A percentile compares a stretch with the other conserved stretches of the same genome.
phyloP scores from a whole-genome alignment of 176 grass and related monocot species.

The Carex kokanica region DNA sequence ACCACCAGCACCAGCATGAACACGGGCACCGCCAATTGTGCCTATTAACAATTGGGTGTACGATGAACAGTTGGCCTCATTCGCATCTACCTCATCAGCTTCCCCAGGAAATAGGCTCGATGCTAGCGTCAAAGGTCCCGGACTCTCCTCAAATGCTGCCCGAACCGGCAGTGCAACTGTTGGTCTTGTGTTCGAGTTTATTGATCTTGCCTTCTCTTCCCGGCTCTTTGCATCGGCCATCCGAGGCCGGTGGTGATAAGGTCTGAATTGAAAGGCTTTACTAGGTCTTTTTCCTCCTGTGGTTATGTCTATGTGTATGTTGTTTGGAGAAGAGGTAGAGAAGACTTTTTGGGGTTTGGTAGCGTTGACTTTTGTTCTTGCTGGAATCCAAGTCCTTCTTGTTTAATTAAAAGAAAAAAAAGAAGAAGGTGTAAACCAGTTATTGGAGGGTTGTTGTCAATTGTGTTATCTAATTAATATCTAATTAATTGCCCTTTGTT shows the following conservation, averaged over 20 bases:
- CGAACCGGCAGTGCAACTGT: constrained; percentile 63
- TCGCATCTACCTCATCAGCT: constrained; percentile 18
- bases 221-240: constrained; percentile 38
- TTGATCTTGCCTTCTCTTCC: constrained; percentile 1
- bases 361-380: constrained; percentile 35
- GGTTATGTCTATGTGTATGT: background rate
- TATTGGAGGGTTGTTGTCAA: constrained; percentile 5
- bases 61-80: constrained; percentile 26
- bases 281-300: constrained; percentile 27
- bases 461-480: background rate
- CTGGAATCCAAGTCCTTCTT: constrained; percentile 10
- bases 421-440: background rate
- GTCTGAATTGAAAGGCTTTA: background rate
- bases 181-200: constrained; percentile 50
- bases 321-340: constrained; percentile 11
- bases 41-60: constrained; percentile 83
- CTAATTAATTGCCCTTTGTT: background rate
- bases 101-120: constrained; percentile 71
- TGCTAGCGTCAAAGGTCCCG: constrained; percentile 82
- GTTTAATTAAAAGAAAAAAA: background rate
- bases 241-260: constrained; percentile 37
- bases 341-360: constrained; percentile 25
- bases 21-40: constrained; percentile 34
- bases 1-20: constrained; percentile 28
- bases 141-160: constrained; percentile 59